Evolutionary conservation across 352 stramenopile genomes (phyloP).

Genomic region (Pythium biforme): DNA sequence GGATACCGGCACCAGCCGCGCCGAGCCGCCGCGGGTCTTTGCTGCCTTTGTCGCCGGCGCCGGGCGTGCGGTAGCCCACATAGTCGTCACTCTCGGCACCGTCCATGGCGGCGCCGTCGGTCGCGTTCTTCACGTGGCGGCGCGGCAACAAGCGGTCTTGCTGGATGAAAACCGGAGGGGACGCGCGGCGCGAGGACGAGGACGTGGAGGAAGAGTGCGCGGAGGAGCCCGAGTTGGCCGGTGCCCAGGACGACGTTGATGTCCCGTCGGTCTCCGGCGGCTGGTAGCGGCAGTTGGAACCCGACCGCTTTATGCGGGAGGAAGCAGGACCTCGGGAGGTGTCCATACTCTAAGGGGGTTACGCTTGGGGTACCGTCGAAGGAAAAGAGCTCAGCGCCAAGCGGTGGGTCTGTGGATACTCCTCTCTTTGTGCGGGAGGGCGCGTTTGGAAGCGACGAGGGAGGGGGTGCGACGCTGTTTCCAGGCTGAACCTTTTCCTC

Average conservation of each 20-base stretch:
- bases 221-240: not conserved
- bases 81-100: constrained; percentile 8
- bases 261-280: not conserved
- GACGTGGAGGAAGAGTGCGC: not conserved
- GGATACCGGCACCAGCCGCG: constrained; percentile 15
- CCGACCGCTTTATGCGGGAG: constrained; percentile 17
- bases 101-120: not conserved
- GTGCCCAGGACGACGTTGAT: not conserved
- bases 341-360: constrained; percentile 15
- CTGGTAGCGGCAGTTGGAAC: constrained; percentile 23
- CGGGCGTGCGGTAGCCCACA: constrained; percentile 21
- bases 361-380: not conserved
- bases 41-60: constrained; percentile 8
- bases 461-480: not conserved
- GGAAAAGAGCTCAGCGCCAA: not conserved
- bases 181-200: constrained; percentile 16
- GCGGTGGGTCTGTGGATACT: not conserved
- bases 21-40: constrained; percentile 9
- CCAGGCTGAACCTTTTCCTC: constrained; percentile 13
- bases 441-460: not conserved
- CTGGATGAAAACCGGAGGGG: constrained; percentile 23
- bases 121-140: not conserved
- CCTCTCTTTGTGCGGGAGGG: too few species aligned
- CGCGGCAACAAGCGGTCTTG: constrained; percentile 17
- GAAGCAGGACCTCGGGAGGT: constrained; percentile 3